phyloP scores from a whole-genome alignment of 495 filamentous ascomycete species.

The Lasiosphaeria miniovina region DNA sequence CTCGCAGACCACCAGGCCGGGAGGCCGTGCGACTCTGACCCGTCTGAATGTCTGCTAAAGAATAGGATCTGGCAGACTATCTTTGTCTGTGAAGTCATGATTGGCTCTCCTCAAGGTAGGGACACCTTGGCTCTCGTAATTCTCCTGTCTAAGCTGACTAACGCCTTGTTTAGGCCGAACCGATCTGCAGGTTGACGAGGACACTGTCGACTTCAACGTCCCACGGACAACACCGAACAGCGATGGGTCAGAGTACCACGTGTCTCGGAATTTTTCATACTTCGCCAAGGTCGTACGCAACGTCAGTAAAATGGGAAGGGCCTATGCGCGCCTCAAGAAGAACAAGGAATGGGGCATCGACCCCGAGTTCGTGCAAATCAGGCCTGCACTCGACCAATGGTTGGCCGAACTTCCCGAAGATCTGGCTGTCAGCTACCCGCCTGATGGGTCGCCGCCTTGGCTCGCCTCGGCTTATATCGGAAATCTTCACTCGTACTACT shows the following conservation, averaged over 20 bases:
- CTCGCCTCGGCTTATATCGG: slow-evolving; percentile 86
- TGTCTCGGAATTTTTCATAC: slow-evolving; percentile 78
- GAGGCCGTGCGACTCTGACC: slow-evolving; percentile 61
- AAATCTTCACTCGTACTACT: slow-evolving; percentile 90
- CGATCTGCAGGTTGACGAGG: slow-evolving; percentile 71
- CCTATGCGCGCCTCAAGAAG: slow-evolving; percentile 74
- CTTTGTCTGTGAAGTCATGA: slow-evolving; percentile 85
- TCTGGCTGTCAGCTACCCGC: slow-evolving; percentile 72
- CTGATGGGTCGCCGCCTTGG: slow-evolving; percentile 79
- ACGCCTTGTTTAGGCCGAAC: slow-evolving; percentile 61
- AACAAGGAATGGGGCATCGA: slow-evolving; percentile 89
- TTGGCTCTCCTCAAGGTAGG: slow-evolving; percentile 90
- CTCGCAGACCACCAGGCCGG: slow-evolving; percentile 70
- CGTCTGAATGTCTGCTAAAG: slow-evolving; percentile 76
- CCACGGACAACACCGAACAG: slow-evolving; percentile 60
- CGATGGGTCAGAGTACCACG: slow-evolving; percentile 73
- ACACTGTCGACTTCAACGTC: slow-evolving; percentile 74
- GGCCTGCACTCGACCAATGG: slow-evolving; percentile 72
- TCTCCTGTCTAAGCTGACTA: slow-evolving; percentile 17
- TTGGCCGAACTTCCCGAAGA: slow-evolving; percentile 72
- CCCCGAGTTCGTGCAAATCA: slow-evolving; percentile 76
- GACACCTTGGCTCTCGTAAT: background rate
- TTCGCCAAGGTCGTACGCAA: slow-evolving; percentile 74
- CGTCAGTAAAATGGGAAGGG: slow-evolving; percentile 70
- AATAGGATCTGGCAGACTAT: slow-evolving; percentile 90